Evolutionary conservation across 2,329 filamentous ascomycete genomes (phyloP), one percentile per base, ranked within the genome.

Genomic region (Cladosporium halotolerans): DNA sequence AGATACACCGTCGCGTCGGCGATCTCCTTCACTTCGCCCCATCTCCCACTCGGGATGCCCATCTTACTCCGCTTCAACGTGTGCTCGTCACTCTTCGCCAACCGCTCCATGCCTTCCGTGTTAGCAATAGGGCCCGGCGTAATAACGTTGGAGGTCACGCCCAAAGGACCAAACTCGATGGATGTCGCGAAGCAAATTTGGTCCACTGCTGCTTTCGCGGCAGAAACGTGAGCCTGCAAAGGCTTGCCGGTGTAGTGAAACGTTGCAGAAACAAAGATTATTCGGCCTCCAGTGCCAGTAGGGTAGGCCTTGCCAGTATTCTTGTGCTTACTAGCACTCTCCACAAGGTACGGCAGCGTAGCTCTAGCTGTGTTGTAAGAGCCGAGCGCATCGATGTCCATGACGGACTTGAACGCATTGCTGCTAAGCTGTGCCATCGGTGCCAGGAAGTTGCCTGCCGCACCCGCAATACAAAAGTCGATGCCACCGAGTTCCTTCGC

Each of bases 291-390:
- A 0, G 85, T 86, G 53, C 66, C 69, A 11, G 43, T 57, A 2
- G 52, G 67, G 66, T 65, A 68, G 4, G 74, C 73, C 31, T 81
- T 80, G 2, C 80, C 78, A 60, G 86, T 82, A 14, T 79, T 78
- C 57, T 73, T 79, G 62, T 84, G 75, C 62, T 80, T 81, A 33
- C 73, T 71, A 1, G 87, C 84, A n/a, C 89, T 95, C 62, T 82
- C 78, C 10, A 89, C 72, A 3, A 99, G 80, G 64, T 95, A 80
- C 0, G 89, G 89, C 33, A 96, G 75, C 1, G 89, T 93, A 3
- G 92, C 90, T 73, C 97, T 97, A 66, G 96, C 79, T 2, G 90
- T 96, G 75, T 97, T 95, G 74, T 88, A 99, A 13, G 88, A 95
- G 32, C 93, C 93, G 34, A 97, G 72, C 2, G 96, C 86, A 68